A percentile compares a stretch with the other conserved stretches of the same genome.
These are phyloP conservation scores for Plenodomus lindquistii DNA, from an alignment of 2,329 filamentous ascomycete genomes.

Conservation along the genomic window DNA sequence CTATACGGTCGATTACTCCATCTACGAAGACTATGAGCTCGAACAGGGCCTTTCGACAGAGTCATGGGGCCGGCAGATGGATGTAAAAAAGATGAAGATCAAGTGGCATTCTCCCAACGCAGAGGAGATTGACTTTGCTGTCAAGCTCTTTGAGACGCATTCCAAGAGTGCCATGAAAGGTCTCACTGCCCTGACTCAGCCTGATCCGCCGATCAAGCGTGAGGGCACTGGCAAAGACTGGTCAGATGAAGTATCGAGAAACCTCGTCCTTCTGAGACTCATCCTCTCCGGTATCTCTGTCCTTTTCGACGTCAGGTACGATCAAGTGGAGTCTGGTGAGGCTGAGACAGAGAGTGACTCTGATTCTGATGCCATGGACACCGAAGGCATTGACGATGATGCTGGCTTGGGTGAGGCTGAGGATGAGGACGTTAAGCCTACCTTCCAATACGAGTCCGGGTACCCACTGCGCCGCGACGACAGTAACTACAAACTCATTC, in stretches of 20 bases:
- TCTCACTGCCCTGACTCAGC: conserved; percentile 77
- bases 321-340: conserved; percentile 38
- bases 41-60: conserved; percentile 71
- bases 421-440: conserved; percentile 80
- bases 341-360: conserved; percentile 57
- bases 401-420: conserved; percentile 67
- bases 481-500: conserved; percentile 70
- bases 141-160: conserved; percentile 85
- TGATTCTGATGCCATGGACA: conserved; percentile 47
- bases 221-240: conserved; percentile 98
- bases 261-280: conserved; percentile 85
- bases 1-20: conserved; percentile 84
- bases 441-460: conserved; percentile 86
- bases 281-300: conserved; percentile 87
- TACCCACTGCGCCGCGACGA: conserved; percentile 72
- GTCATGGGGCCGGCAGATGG: conserved; percentile 82
- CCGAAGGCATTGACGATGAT: conserved; percentile 53
- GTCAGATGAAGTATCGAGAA: conserved; percentile 94
- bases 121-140: conserved; percentile 83
- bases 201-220: conserved; percentile 79
- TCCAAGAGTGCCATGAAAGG: conserved; percentile 75
- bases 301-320: conserved; percentile 74
- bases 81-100: conserved; percentile 76
- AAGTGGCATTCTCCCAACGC: conserved; percentile 86
- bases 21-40: conserved; percentile 81